phyloP scores from a whole-genome alignment of 495 filamentous ascomycete genomes.

The Tuber magnatum region DNA sequence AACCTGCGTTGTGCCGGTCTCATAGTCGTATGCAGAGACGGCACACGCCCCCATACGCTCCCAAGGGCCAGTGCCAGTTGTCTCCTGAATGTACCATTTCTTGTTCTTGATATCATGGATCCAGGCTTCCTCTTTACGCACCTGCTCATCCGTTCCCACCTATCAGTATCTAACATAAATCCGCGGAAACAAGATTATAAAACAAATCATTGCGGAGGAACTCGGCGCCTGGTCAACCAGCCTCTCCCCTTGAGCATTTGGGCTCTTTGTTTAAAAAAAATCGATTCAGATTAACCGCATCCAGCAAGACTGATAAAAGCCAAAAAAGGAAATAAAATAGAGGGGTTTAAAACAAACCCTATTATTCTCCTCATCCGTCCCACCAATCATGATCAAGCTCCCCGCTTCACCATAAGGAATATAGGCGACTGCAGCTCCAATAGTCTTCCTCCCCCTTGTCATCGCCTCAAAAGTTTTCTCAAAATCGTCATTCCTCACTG shows the following conservation, averaged over 20 bases:
- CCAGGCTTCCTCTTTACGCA: slow-evolving; percentile 5
- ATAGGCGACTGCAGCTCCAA: slow-evolving; percentile 4
- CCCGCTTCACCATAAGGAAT: slow-evolving; percentile 8
- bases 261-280: background rate
- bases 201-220: slow-evolving; percentile 6
- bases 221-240: background rate
- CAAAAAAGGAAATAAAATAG: background rate
- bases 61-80: background rate
- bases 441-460: slow-evolving; percentile 1
- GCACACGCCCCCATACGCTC: slow-evolving; percentile 15
- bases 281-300: background rate
- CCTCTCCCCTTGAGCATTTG: background rate
- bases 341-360: background rate
- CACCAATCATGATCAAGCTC: slow-evolving; percentile 11
- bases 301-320: background rate
- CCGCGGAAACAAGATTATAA: background rate
- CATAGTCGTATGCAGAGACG: slow-evolving; percentile 3
- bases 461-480: background rate
- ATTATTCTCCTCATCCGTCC: slow-evolving; percentile 7
- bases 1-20: slow-evolving; percentile 4
- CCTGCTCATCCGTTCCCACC: background rate
- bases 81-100: slow-evolving; percentile 8
- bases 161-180: background rate
- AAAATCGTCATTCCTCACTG: background rate
- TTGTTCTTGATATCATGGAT: slow-evolving; percentile 13